Evolutionary conservation across 2,329 filamentous ascomycete species (phyloP), one percentile per base, ranked within the genome.

Genomic region (Tetracladium maxilliforme): DNA sequence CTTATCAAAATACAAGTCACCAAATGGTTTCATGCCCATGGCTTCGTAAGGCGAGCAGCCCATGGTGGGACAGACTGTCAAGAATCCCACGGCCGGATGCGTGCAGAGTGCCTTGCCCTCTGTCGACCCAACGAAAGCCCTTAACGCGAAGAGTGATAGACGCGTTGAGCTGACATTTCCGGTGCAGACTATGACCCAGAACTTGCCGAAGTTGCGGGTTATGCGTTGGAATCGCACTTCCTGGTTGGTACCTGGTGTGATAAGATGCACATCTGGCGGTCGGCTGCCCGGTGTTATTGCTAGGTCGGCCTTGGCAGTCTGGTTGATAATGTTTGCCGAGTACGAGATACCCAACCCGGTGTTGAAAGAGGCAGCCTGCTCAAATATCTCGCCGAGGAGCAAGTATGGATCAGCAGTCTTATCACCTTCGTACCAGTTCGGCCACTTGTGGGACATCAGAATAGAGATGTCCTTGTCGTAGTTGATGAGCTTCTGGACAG

Each of bases 311-410:
- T 30, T 16, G 4, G 35, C 30, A 4, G 31, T 23, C 7, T 45
- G 36, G 31, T 63, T 70, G 6, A 70, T 41, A 3, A 52, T 34
- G 17, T 68, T 66, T 1, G 34, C 26, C 5, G 44, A 41, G 38
- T 74, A 76, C 21, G 56, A 55, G 7, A 70, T 70, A 4, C 68
- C 69, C 7, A 70, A 52, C 1, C 70, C 69, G 0, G 65, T 66
- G 22, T 70, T 74, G 41, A 75, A 74, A 3, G 61, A 56, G 11
- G 70, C 58, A 21, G 70, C 70, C 25, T 64, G 58, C 27, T 57
- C 48, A 37, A 75, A 69, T 32, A 73, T 63, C 16, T 56, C 48
- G 0, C 61, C 61, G 0, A 76, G 51, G 1, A 64, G 56, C 10
- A 52, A 47, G 22, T 61, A 53, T 1, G 50, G 46, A 25, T 56